Evolutionary conservation across 306 rosid species (phyloP).

Genomic region (Sphenostylis stenocarpa): DNA sequence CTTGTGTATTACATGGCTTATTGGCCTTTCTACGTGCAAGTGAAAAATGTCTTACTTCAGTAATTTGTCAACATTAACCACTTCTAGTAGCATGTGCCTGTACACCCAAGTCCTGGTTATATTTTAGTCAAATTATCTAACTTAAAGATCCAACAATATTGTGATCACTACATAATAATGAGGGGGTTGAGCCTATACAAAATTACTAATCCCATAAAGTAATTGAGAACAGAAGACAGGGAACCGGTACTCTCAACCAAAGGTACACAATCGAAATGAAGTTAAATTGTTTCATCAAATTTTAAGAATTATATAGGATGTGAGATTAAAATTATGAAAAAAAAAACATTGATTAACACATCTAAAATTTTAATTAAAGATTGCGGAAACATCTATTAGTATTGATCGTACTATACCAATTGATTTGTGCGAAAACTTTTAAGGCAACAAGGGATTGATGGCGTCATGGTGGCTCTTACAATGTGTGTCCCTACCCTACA

Average conservation of each 20-base stretch:
- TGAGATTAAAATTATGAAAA: not conserved
- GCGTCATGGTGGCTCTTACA: not conserved
- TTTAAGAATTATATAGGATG: not conserved
- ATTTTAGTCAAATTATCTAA: too few relatives aligned
- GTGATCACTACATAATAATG: not conserved
- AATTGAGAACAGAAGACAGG: not conserved
- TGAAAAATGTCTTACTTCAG: not conserved
- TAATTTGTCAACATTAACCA: not conserved
- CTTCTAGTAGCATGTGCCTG: not conserved
- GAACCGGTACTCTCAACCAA: not conserved
- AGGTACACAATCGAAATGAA: not conserved
- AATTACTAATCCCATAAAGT: not conserved
- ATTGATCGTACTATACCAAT: too few relatives aligned
- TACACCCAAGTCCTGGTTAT: not conserved
- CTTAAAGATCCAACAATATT: too few relatives aligned
- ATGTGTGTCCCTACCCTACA: not conserved
- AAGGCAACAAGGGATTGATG: too few relatives aligned
- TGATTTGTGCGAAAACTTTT: too few relatives aligned
- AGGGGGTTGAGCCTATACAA: not conserved
- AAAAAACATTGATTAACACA: too few relatives aligned
- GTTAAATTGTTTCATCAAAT: not conserved
- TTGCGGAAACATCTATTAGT: too few relatives aligned
- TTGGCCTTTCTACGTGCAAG: not conserved
- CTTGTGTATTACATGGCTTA: not conserved
- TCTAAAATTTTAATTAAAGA: too few relatives aligned